phyloP scores from a whole-genome alignment of 2,329 filamentous ascomycete species.

The Xylariaceae sp. region DNA sequence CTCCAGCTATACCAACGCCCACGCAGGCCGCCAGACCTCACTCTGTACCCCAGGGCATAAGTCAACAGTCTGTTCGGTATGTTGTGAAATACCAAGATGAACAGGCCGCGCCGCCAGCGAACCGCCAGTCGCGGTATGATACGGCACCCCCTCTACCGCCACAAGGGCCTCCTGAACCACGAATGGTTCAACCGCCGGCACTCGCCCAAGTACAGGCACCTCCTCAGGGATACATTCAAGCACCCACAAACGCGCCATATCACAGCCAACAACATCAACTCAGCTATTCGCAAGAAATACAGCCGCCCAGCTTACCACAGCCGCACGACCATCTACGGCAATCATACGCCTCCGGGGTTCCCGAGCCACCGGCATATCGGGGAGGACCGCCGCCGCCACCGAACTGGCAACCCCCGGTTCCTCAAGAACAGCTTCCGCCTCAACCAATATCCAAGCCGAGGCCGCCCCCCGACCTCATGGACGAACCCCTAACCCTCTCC shows the following conservation, averaged over 20 bases:
- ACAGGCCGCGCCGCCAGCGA: slow-evolving; percentile 22
- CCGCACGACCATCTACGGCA: slow-evolving; percentile 19
- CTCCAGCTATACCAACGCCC: slow-evolving; percentile 34
- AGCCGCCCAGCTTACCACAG: slow-evolving; percentile 23
- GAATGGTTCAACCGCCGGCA: slow-evolving; percentile 21
- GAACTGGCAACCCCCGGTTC: slow-evolving; percentile 26
- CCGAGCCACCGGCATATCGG: slow-evolving; percentile 17
- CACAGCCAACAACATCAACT: slow-evolving; percentile 26
- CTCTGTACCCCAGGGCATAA: slow-evolving; percentile 35
- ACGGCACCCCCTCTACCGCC: slow-evolving; percentile 33
- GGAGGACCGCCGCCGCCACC: slow-evolving; percentile 25
- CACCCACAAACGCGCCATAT: slow-evolving; percentile 28
- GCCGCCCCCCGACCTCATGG: slow-evolving; percentile 52
- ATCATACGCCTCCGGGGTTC: slow-evolving; percentile 11
- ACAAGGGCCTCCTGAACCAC: slow-evolving; percentile 28
- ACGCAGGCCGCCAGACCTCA: slow-evolving; percentile 28
- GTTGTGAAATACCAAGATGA: slow-evolving; percentile 12
- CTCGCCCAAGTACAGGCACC: slow-evolving; percentile 19
- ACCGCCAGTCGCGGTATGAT: slow-evolving; percentile 35
- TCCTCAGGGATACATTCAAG: slow-evolving; percentile 29
- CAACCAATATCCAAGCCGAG: slow-evolving; percentile 38
- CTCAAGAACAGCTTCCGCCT: slow-evolving; percentile 25
- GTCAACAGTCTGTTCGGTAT: slow-evolving; percentile 29
- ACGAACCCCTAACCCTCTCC: slow-evolving; percentile 52
- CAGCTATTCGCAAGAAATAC: slow-evolving; percentile 22